Conservation (phyloP, 2,329 filamentous ascomycete species). For the Leptographium lundbergii region DNA sequence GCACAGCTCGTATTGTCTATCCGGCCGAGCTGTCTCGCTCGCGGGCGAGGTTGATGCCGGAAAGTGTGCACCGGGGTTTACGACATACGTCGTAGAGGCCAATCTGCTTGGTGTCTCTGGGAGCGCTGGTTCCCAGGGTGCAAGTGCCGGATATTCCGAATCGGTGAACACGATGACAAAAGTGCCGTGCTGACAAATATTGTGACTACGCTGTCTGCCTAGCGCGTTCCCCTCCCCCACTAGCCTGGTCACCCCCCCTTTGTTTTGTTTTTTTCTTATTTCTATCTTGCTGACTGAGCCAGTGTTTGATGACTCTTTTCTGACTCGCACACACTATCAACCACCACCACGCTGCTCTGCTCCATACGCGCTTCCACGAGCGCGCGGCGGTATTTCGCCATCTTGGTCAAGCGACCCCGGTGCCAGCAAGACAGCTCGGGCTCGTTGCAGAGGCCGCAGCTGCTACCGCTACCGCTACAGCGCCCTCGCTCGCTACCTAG, state of each 20-base stretch:
- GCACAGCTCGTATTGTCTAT: not conserved
- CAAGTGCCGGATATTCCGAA: not conserved
- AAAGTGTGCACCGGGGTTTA: not conserved
- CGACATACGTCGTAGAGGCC: no score
- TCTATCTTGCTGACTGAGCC: constrained; percentile 9
- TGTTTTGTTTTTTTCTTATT: not conserved
- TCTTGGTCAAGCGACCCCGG: not conserved
- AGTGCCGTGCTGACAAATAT: constrained; percentile 3
- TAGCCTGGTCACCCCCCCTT: not conserved
- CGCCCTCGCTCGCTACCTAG: not conserved
- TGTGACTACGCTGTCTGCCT: not conserved
- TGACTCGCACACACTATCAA: constrained; percentile 4
- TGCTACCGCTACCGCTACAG: not conserved
- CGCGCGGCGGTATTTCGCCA: not conserved
- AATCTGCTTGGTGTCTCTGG: no score
- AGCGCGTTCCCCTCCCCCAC: not conserved
- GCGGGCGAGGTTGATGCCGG: not conserved
- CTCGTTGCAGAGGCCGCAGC: no score
- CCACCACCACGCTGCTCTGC: not conserved
- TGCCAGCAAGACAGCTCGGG: not conserved
- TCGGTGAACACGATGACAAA: not conserved
- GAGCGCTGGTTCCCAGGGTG: not conserved
- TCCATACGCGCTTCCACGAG: not conserved
- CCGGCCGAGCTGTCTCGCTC: not conserved
- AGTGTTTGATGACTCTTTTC: constrained; percentile 8